phyloP scores from a whole-genome alignment of 2,329 filamentous ascomycete species.

The Botryotinia narcissicola region DNA sequence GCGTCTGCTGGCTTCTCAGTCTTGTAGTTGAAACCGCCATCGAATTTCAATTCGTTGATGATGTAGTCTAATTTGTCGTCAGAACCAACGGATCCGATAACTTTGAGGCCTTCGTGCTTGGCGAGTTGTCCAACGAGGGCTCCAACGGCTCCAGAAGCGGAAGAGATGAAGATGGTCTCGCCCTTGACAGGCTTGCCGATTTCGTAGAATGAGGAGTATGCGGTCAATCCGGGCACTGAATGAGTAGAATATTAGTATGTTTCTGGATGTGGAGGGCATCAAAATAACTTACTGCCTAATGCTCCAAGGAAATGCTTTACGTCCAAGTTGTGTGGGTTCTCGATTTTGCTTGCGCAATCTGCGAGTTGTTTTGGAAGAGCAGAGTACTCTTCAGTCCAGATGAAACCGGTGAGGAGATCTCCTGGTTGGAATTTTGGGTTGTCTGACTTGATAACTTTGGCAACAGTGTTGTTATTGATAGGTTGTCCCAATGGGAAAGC shows the following conservation, averaged over 20 bases:
- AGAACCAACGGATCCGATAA: conserved; percentile 73
- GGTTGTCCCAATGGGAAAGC: conserved; percentile 61
- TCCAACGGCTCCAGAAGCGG: conserved; percentile 72
- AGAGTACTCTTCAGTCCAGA: conserved; percentile 69
- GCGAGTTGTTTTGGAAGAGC: conserved; percentile 46
- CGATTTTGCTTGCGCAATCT: conserved; percentile 50
- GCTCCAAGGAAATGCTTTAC: conserved; percentile 68
- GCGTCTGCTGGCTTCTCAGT: conserved; percentile 65
- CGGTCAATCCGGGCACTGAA: conserved; percentile 67
- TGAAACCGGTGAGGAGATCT: conserved; percentile 59
- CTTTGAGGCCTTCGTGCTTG: conserved; percentile 70
- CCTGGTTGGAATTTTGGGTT: conserved; percentile 61
- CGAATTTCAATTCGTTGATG: conserved; percentile 69
- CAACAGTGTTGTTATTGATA: conserved; percentile 62
- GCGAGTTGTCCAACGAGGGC: conserved; percentile 75
- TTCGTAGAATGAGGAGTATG: conserved; percentile 71
- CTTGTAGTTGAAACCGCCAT: conserved; percentile 79
- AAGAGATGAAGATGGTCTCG: conserved; percentile 75
- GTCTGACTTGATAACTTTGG: conserved; percentile 70
- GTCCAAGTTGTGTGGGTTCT: conserved; percentile 69
- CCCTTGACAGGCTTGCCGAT: conserved; percentile 74
- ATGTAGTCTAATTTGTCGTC: conserved; percentile 75
- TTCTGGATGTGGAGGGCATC: neutral
- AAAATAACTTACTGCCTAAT: conserved; percentile 53
- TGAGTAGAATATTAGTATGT: neutral